Base-by-base conservation (phyloP, 192 early-diverging fungal species). In the Podochytrium sp. region DNA sequence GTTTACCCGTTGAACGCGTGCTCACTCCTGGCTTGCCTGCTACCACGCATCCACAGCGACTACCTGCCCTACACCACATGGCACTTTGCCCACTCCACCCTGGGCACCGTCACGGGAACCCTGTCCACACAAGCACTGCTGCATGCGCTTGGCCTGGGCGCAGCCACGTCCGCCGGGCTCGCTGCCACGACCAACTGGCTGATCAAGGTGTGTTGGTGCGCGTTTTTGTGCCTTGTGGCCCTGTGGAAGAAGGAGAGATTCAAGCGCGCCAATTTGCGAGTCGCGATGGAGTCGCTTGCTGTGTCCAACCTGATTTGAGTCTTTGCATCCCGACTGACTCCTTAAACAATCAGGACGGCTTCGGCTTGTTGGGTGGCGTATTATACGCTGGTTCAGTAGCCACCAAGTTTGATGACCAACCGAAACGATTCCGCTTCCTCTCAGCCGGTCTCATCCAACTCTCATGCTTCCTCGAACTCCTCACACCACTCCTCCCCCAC, bases 101-200 rank as follows among this genome's bases (percentile, higher is more conserved):
- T 20, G 4, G 32, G 6, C 14, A 33, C 92, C 0, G 84, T 94
- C 1, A 93, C 92, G 18, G 80, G 78, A 2, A 81, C 78, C n/a
- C 83, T 96, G 51, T 86, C 92, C 0, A 95, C 90, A 3, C 94
- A 96, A 67, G 90, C 92, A n/a, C 84, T 96, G 62, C 76, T 96
- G 30, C 92, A 90, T 58, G 93, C 93, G 0, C 86, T 96, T 74
- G 94, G 93, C 4, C 82, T 96, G 3, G 91, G 91, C 16, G 85
- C 91, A 5, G 90, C 60, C 6, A 42, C 68, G 1, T 76, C 80
- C 12, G 52, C 63, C 10, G 76, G 75, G 7, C 68, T 85, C 42
- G 93, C 94, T 12, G 94, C 92, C 1, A 91, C 93, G 0, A 87
- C 94, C 39, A 96, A 94, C 79, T 96, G 93, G 93, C 90, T 96